Conservation (phyloP, 208 protist genomes). For the Acanthamoeba lenticulata region DNA sequence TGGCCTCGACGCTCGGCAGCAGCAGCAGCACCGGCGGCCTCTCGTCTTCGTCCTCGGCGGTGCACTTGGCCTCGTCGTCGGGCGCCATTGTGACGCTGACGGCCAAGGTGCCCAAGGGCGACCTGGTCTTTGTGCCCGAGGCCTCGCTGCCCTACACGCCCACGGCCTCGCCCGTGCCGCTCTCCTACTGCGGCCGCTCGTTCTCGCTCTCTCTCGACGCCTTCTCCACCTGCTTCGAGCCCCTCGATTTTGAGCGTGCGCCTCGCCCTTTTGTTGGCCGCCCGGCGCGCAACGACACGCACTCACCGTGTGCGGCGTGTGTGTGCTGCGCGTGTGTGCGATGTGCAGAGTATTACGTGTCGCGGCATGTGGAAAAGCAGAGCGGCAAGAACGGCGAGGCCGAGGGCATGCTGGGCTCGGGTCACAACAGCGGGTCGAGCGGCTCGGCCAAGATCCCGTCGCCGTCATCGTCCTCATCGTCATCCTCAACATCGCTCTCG, state of each 20-base stretch:
- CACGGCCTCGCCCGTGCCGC: background rate
- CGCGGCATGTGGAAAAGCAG: background rate
- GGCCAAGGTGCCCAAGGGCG: background rate
- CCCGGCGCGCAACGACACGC: too few species aligned
- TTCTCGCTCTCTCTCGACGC: background rate
- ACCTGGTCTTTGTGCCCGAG: background rate
- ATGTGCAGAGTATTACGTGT: background rate
- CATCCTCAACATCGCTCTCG: too few species aligned
- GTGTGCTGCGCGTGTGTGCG: background rate
- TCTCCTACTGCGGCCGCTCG: background rate
- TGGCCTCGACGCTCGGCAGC: background rate
- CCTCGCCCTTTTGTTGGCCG: background rate
- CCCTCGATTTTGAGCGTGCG: conserved; percentile 13
- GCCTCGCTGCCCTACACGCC: background rate
- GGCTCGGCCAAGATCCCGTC: background rate
- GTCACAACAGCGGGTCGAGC: background rate
- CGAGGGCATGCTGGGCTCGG: background rate
- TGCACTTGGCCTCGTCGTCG: background rate
- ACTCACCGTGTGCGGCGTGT: background rate
- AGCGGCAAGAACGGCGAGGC: background rate
- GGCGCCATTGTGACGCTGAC: too few species aligned
- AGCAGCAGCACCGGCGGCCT: background rate
- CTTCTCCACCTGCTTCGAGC: background rate
- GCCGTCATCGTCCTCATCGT: too few species aligned
- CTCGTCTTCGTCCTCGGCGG: background rate